phyloP scores from a whole-genome alignment of 2,329 filamentous ascomycete genomes.

The Cordyceps fumosorosea region DNA sequence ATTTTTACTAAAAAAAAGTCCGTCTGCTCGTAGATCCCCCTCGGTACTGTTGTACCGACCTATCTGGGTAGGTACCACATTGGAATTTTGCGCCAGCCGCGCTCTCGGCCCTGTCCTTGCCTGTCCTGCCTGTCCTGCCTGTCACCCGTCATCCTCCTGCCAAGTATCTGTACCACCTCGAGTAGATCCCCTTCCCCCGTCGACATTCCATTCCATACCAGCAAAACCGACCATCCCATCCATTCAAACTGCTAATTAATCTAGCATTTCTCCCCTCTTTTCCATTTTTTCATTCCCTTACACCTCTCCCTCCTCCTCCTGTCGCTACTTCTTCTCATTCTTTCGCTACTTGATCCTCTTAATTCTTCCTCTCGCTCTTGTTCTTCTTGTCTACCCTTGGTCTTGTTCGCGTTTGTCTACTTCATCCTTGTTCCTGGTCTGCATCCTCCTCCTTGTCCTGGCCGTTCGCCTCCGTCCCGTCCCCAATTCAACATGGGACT shows the following conservation, averaged over 20 bases:
- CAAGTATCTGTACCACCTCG: neutral
- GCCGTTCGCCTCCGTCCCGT: too few species aligned
- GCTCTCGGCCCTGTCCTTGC: too few species aligned
- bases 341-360: neutral
- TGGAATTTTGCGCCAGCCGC: too few species aligned
- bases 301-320: neutral
- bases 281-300: neutral
- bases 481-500: conserved; percentile 10
- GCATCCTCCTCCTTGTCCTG: neutral
- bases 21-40: neutral
- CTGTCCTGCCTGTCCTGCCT: too few species aligned
- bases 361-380: neutral
- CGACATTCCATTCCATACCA: neutral
- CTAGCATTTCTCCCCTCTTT: neutral
- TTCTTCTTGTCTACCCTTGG: neutral
- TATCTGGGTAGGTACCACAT: too few species aligned
- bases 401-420: neutral
- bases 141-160: too few species aligned
- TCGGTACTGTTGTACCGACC: too few species aligned
- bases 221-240: neutral
- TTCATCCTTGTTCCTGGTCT: neutral
- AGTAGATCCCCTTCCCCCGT: neutral
- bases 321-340: neutral
- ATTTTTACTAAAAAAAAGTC: neutral
- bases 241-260: neutral